Evolutionary conservation across 768 basidiomycete genomes (phyloP), one percentile per base, ranked within the genome.

Genomic region (Russula foetens): DNA sequence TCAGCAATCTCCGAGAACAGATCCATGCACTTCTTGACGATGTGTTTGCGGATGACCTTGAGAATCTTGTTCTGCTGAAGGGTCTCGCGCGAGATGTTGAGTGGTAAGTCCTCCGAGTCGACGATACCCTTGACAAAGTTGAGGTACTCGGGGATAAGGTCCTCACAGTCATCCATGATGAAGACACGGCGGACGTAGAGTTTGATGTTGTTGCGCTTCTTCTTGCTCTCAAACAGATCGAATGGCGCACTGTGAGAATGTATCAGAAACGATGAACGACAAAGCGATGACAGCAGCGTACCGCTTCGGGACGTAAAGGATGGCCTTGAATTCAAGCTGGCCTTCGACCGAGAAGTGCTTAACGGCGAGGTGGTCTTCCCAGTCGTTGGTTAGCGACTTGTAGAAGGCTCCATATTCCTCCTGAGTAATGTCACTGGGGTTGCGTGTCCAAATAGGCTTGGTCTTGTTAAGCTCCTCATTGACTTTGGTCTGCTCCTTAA

Each of bases 131-230:
- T 97, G 79, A 98, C 86, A 75, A 98, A 98, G 83, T 98, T 98
- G 76, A 98, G 92, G 83, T 98, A 98, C 75, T 98, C 96, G 68
- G 96, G 96, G 71, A 96, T 98, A 72, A 97, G 81, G 71, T 99
- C 97, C 80, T 98, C 96, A 74, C 96, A 98, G 76, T 97, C 95
- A 77, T 99, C 97, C 92, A 97, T 98, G 84, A 99, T 98, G 83
- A 99, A 98, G 71, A 98, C 96, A 59, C 97, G 93, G 81, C 97
- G 92, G 69, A 99, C 97, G 73, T 98, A 99, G 74, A 99, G 94
- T 80, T 99, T 99, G 84, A 99, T 98, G 89, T 98, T 98, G 84
- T 98, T 98, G 71, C 96, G 92, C 85, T 98, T 98, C 90, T 98
- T 98, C 89, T 99, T 98, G 63, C 90, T 91, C 81, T 99, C 97